These are phyloP conservation scores for Crucibulum cyathiforme DNA, from an alignment of 1,284 basidiomycete species.

Conservation along the genomic window DNA sequence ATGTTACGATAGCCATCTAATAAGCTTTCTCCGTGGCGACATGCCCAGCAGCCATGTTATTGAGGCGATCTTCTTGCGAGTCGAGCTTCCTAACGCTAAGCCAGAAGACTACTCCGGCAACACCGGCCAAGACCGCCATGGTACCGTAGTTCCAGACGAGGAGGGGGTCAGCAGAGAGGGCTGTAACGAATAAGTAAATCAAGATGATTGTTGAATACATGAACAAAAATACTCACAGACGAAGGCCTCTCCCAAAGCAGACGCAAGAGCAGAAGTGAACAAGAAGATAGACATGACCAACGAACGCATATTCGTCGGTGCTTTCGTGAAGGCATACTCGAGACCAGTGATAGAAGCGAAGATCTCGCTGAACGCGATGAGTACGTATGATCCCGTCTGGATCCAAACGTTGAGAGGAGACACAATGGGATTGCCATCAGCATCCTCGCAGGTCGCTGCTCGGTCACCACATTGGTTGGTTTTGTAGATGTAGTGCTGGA, in stretches of 20 bases:
- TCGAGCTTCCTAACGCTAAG: conserved; percentile 66
- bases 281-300: conserved; percentile 78
- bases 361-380: conserved; percentile 59
- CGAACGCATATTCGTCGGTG: conserved; percentile 77
- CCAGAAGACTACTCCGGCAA: conserved; percentile 64
- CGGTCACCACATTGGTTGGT: conserved; percentile 69
- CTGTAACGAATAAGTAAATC: conserved; percentile 24
- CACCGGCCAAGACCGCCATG: conserved; percentile 48
- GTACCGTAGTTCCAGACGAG: conserved; percentile 61
- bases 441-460: conserved; percentile 56
- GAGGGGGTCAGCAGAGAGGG: conserved; percentile 55
- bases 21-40: background rate
- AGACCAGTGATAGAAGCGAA: conserved; percentile 69
- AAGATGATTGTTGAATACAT: too few species aligned
- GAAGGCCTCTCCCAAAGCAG: conserved; percentile 76
- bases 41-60: conserved; percentile 42
- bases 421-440: conserved; percentile 39
- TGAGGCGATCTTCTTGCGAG: conserved; percentile 63
- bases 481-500: conserved; percentile 83
- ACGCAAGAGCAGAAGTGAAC: conserved; percentile 70
- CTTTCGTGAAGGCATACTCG: conserved; percentile 71
- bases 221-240: conserved; percentile 51
- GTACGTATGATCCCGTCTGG: conserved; percentile 52
- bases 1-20: too few species aligned
- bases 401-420: conserved; percentile 60